Evolutionary conservation across 108 stramenopile species (phyloP).

Genomic region (Fragilariopsis cylindrus): DNA sequence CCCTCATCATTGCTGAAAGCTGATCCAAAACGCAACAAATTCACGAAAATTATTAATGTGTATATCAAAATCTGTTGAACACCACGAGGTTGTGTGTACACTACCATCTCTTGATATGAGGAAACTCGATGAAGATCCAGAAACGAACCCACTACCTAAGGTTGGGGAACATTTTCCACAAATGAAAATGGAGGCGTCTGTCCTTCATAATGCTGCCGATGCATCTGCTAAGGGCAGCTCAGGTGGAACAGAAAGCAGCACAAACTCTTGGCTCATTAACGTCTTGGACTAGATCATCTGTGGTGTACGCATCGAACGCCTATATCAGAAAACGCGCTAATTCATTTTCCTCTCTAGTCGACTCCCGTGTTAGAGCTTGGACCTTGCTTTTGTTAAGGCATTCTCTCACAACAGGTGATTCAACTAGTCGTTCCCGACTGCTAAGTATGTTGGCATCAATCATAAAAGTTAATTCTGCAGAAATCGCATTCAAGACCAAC

Average conservation of each 20-base stretch:
- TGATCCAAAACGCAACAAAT: constrained; percentile 8
- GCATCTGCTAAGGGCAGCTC: constrained; percentile 32
- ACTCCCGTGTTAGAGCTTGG: constrained; percentile 58
- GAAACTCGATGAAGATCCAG: constrained; percentile 32
- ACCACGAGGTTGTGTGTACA: constrained; percentile 47
- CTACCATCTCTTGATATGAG: constrained; percentile 53
- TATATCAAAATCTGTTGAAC: constrained; percentile 30
- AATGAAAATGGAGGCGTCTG: constrained; percentile 42
- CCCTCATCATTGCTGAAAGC: constrained; percentile 13
- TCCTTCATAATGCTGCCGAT: constrained; percentile 39
- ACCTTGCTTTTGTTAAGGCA: constrained; percentile 60
- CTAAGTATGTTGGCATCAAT: constrained; percentile 53
- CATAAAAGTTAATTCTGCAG: constrained; percentile 35
- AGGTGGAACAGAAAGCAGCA: constrained; percentile 43
- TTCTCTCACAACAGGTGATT: constrained; percentile 60
- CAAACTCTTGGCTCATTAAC: constrained; percentile 38
- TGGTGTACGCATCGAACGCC: constrained; percentile 48
- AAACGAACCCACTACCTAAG: constrained; percentile 30
- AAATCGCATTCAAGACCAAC: constrained; percentile 44
- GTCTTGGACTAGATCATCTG: constrained; percentile 61
- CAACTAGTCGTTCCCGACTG: constrained; percentile 42
- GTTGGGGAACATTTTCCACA: constrained; percentile 35
- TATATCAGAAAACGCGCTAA: constrained; percentile 41
- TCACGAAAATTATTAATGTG: constrained; percentile 33
- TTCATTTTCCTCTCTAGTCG: constrained; percentile 54